phyloP scores from a whole-genome alignment of 2,329 filamentous ascomycete genomes.

The Blumeria hordei region DNA sequence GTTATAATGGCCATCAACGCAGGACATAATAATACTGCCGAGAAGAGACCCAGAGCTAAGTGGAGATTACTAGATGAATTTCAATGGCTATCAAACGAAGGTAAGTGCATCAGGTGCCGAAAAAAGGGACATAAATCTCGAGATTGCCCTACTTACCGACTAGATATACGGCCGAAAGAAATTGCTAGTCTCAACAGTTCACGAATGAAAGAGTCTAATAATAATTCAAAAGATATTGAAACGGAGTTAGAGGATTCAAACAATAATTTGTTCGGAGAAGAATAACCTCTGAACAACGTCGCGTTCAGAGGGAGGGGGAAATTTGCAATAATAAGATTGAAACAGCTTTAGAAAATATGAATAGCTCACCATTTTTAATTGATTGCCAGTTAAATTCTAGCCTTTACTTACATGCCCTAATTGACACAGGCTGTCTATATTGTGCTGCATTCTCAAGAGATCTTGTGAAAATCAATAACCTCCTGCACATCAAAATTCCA shows the following conservation, averaged over 20 bases:
- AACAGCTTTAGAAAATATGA: background rate
- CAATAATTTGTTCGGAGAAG: background rate
- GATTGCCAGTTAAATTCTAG: background rate
- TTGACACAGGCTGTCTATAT: background rate
- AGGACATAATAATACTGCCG: no score
- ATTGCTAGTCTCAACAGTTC: background rate
- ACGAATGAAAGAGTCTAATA: background rate
- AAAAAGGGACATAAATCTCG: background rate
- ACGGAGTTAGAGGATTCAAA: background rate
- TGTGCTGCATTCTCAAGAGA: background rate
- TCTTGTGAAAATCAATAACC: background rate
- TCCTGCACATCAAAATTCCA: background rate
- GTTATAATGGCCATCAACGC: background rate
- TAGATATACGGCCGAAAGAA: background rate
- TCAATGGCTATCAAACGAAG: no score
- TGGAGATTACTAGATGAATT: no score
- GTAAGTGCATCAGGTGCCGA: no score
- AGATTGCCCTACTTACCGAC: background rate
- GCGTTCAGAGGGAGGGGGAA: background rate
- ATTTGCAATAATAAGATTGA: background rate
- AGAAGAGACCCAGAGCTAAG: no score
- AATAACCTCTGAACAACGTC: background rate
- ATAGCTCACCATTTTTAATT: slow-evolving; percentile 1
- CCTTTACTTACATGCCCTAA: background rate
- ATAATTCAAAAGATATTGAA: background rate